Evolutionary conservation across 345 rosid genomes (phyloP), one percentile per base, ranked within the genome.

Genomic region (Dimocarpus longan): DNA sequence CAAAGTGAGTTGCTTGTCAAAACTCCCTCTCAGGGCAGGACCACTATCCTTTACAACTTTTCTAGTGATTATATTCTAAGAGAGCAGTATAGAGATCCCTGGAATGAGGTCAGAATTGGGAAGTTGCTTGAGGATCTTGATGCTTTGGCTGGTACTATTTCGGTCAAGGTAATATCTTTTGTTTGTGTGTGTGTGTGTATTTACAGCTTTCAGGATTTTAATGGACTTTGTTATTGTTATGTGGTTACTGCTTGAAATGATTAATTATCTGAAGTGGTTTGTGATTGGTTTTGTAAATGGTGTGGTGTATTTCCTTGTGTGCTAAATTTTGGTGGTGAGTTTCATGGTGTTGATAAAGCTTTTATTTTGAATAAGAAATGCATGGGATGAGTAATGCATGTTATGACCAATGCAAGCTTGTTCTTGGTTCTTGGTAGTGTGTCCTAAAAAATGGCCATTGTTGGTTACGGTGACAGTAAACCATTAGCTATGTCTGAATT

Each of bases 41-140:
- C 93, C 22, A 88, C 83, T 50, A 92, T 94, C 66, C 76, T 84
- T 42, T 94, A 92, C 83, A 83, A 79, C 63, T 91, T 94, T 82
- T 94, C 97, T 16, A 73, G 86, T 76, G 97, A 94, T 79, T 86
- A 81, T 78, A 88, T 88, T 6, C 81, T 92, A 65, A 82, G 98
- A 22, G 97, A 94, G 84, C 97, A 92, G 84, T 94, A 94, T 71
- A 82, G 95, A 70, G 97, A 94, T 87, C 95, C 97, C 21, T 92
- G 98, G 95, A 92, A 92, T 84, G 98, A 94, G 86, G 94, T 94
- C 78, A 82, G 98, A 42, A 87, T 94, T 62, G 97, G 97, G 69
- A 94, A 90, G 64, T 81, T 94, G 91, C 94, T 92, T 15, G 97
- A 94, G 82, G 98, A 94, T 77, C 97, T 92, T 79, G 98, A 94